Percentiles rank a stretch among this genome's conserved stretches.
Evolutionary conservation across 2,329 filamentous ascomycete species (phyloP).

Genomic region (Monilinia vaccinii-corymbosi): DNA sequence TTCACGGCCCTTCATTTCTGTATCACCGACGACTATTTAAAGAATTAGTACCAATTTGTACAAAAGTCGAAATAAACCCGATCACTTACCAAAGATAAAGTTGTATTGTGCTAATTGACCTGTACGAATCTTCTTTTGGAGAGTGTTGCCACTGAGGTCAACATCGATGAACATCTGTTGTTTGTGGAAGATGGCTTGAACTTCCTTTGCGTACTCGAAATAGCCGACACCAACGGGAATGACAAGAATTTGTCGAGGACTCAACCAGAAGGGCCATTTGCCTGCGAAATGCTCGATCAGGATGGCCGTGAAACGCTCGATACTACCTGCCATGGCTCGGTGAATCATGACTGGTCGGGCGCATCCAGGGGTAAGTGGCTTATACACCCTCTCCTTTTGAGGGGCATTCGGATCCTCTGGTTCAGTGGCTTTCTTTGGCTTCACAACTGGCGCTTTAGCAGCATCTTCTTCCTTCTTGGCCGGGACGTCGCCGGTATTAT

Average conservation of each 20-base stretch:
- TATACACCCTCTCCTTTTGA: slow-evolving; percentile 37
- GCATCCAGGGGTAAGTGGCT: slow-evolving; percentile 55
- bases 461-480: slow-evolving; percentile 32
- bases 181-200: slow-evolving; percentile 58
- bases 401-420: slow-evolving; percentile 30
- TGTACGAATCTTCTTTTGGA: slow-evolving; percentile 83
- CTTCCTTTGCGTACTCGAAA: slow-evolving; percentile 66
- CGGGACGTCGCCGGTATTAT: slow-evolving; percentile 62
- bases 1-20: slow-evolving; percentile 50
- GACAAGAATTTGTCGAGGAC: slow-evolving; percentile 71
- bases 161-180: slow-evolving; percentile 63
- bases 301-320: slow-evolving; percentile 63
- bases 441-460: slow-evolving; percentile 30
- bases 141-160: slow-evolving; percentile 66
- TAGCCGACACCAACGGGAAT: slow-evolving; percentile 67
- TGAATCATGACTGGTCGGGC: slow-evolving; percentile 81
- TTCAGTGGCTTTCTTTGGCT: slow-evolving; percentile 34
- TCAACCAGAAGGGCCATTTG: slow-evolving; percentile 86
- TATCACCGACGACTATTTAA: slow-evolving; percentile 47
- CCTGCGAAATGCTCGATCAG: slow-evolving; percentile 77
- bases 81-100: slow-evolving; percentile 62
- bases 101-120: slow-evolving; percentile 77
- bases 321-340: slow-evolving; percentile 66
- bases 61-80: no score
- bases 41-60: slow-evolving; percentile 9